Base-by-base conservation (phyloP, 1,284 basidiomycete genomes). In the Xanthoconium separans region DNA sequence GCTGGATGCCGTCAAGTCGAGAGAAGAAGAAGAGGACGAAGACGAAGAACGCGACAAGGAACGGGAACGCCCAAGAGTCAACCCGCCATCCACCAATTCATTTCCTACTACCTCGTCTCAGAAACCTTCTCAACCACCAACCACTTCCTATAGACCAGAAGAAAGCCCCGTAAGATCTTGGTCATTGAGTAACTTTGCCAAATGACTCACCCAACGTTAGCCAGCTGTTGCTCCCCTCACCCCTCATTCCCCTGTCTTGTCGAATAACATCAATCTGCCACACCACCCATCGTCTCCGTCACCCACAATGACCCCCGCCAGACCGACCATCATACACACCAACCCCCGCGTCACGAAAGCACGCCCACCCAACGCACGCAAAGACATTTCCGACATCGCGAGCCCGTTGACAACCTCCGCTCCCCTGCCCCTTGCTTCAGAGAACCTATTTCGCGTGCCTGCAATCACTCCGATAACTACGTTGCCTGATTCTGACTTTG, bases 11-110 rank as follows among this genome's bases (percentile, higher is more conserved):
- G 80, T 90, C 52, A 81, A 77, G 61, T 75, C 81, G 3, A 75
- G 83, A 49, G 85, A 89, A 54, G 87, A 89, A 51, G 88, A 90
- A 65, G 88, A 89, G 57, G 87, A 88, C 36, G 88, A 90, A 64
- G 88, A 89, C 51, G 85, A 89, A 58, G 85, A 88, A 55, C 72
- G 75, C 50, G 81, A 83, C 60, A 77, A 74, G 59, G 80, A 81
- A 58, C 66, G 64, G 41, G 78, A 65, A 50, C 61, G 63, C 18
- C 50, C 51, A 3, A 58, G 57, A 47, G 56, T 56, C 15, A 58
- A 57, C 43, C 65, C 56, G 13, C 50, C 58, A 15, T 52, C 62
- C n/a, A 13, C 59, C 24, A 59, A 59, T 8, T 27, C 61, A 11
- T 61, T 63, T 33, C 59, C 65, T 20, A 57, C 64, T n/a, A 51